Evolutionary conservation across 164 flowering plant genomes (phyloP).

Genomic region (Chimonanthus praecox): DNA sequence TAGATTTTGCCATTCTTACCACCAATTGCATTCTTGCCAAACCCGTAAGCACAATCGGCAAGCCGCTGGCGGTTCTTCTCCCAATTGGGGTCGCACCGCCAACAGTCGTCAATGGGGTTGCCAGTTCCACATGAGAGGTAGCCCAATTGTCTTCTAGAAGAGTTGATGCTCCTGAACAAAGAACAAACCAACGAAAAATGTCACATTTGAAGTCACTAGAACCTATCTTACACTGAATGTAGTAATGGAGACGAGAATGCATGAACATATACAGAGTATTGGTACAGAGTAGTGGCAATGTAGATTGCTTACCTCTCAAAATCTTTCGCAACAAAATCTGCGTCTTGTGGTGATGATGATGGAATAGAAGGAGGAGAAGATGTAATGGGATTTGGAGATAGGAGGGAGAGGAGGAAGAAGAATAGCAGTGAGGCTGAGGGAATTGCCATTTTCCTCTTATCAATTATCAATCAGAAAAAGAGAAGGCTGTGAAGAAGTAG

Average conservation of each 20-base stretch:
- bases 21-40: conserved; percentile 70
- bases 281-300: background rate
- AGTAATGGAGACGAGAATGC: background rate
- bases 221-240: too few species aligned
- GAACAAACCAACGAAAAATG: background rate
- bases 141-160: conserved; percentile 47
- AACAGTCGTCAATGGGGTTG: conserved; percentile 86
- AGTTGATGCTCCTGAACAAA: conserved; percentile 46
- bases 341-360: conserved; percentile 31
- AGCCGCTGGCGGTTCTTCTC: conserved; percentile 47
- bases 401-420: conserved; percentile 15
- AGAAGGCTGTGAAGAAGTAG: conserved; percentile 1
- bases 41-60: conserved; percentile 77
- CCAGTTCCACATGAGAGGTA: conserved; percentile 58
- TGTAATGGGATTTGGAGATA: conserved; percentile 23
- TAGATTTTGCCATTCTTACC: conserved; percentile 61
- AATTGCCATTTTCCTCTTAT: conserved; percentile 21
- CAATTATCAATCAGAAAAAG: background rate
- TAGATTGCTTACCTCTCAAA: conserved; percentile 43
- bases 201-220: background rate
- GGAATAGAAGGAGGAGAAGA: conserved; percentile 14
- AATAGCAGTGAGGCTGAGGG: background rate
- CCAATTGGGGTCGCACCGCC: conserved; percentile 80
- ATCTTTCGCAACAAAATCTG: conserved; percentile 43
- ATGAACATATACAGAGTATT: background rate